Conservation (phyloP, 345 rosid genomes). For the Brassica napus region Da-Ae NC_063448.1:43892001-43892500, state of each 20-base stretch:
- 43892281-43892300: background rate
- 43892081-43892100: slow-evolving; percentile 98
- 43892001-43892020: slow-evolving; percentile 83
- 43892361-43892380: background rate
- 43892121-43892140: slow-evolving; percentile 94
- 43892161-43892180: slow-evolving; percentile 46
- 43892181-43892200: slow-evolving; percentile 5
- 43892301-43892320: too few relatives aligned
- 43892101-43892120: slow-evolving; percentile 91
- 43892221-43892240: background rate
- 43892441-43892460: background rate
- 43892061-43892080: slow-evolving; percentile 88
- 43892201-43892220: background rate
- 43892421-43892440: background rate
- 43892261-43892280: background rate
- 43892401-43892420: background rate
- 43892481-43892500: too few relatives aligned
- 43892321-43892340: too few relatives aligned
- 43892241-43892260: background rate
- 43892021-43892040: slow-evolving; percentile 89
- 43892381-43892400: too few relatives aligned
- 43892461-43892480: background rate
- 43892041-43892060: slow-evolving; percentile 97
- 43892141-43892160: slow-evolving; percentile 73
- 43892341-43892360: background rate